These are phyloP conservation scores for Penicillium parvum DNA, from an alignment of 495 filamentous ascomycete genomes.

Conservation along the genomic window DNA sequence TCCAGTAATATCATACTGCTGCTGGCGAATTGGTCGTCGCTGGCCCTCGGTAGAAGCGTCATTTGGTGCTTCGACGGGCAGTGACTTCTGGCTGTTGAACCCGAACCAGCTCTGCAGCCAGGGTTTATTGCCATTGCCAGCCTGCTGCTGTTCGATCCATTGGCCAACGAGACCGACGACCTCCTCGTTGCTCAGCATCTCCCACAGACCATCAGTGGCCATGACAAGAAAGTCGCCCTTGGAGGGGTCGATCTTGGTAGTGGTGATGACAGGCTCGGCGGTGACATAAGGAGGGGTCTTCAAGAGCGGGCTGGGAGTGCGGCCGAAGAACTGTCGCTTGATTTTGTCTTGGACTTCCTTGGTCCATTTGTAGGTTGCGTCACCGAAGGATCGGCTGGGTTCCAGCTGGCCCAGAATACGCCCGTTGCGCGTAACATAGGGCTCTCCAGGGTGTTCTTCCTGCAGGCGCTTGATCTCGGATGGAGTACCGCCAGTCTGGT, in stretches of 20 bases:
- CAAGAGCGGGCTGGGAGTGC: constrained; percentile 63
- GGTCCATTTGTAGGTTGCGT: constrained; percentile 95
- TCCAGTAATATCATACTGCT: constrained; percentile 72
- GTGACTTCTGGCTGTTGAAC: constrained; percentile 35
- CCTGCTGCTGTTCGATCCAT: constrained; percentile 80
- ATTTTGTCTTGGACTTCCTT: constrained; percentile 75
- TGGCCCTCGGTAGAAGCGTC: constrained; percentile 52
- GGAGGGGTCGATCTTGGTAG: constrained; percentile 86
- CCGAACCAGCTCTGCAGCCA: constrained; percentile 51
- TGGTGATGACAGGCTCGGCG: constrained; percentile 90
- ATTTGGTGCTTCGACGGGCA: constrained; percentile 49
- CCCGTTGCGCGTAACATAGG: constrained; percentile 76
- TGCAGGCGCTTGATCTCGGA: constrained; percentile 79
- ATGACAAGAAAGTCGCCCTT: constrained; percentile 94
- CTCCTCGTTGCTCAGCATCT: constrained; percentile 99
- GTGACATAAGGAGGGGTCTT: constrained; percentile 97
- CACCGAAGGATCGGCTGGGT: constrained; percentile 90
- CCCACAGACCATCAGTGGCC: constrained; percentile 97
- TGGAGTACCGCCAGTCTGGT: constrained; percentile 85
- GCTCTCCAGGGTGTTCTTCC: constrained; percentile 81
- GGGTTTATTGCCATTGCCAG: constrained; percentile 35
- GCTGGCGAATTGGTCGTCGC: constrained; percentile 72
- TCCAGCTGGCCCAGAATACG: constrained; percentile 89
- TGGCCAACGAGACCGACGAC: constrained; percentile 93
- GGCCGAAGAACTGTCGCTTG: constrained; percentile 78